These are phyloP conservation scores for Hordeum pubiflorum DNA, from an alignment of 202 grass and related monocot genomes.

Conservation along the genomic window DNA sequence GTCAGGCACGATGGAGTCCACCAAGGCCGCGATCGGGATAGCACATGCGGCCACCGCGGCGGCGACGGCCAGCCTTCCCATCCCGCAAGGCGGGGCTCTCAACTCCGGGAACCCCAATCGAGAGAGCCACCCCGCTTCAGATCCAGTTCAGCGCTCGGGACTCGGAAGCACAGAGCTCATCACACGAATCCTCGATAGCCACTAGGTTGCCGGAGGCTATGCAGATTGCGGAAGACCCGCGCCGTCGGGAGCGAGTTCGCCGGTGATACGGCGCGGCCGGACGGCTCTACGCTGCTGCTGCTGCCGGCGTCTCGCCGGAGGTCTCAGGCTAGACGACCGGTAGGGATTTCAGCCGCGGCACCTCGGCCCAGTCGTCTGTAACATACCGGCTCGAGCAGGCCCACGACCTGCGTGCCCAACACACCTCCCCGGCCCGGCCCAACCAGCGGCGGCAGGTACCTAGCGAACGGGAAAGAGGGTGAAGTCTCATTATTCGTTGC, in stretches of 20 bases:
- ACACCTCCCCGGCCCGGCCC: background rate
- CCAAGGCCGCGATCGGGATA: slow-evolving; percentile 45
- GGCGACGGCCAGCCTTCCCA: slow-evolving; percentile 51
- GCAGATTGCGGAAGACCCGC: background rate
- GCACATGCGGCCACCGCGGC: slow-evolving; percentile 47
- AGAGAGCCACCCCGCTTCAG: slow-evolving; percentile 4
- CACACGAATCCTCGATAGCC: background rate
- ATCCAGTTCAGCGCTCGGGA: slow-evolving; percentile 17
- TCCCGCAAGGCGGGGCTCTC: slow-evolving; percentile 7
- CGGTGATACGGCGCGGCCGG: background rate
- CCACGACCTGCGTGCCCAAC: background rate
- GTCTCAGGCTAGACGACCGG: background rate
- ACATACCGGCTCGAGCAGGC: background rate
- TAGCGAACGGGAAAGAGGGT: background rate
- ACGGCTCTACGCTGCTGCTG: background rate
- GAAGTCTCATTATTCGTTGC: background rate
- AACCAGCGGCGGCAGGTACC: background rate
- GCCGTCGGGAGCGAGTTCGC: background rate
- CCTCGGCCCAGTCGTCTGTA: background rate
- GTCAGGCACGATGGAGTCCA: slow-evolving; percentile 57
- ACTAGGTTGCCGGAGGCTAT: background rate
- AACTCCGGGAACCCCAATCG: background rate
- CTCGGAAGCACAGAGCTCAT: background rate
- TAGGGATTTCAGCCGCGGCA: background rate
- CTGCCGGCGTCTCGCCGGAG: slow-evolving; percentile 17